Percentiles rank a stretch among this genome's conserved stretches.
These are phyloP conservation scores for Colletotrichum tofieldiae DNA, from an alignment of 2,329 filamentous ascomycete genomes.

Conservation along the genomic window DNA sequence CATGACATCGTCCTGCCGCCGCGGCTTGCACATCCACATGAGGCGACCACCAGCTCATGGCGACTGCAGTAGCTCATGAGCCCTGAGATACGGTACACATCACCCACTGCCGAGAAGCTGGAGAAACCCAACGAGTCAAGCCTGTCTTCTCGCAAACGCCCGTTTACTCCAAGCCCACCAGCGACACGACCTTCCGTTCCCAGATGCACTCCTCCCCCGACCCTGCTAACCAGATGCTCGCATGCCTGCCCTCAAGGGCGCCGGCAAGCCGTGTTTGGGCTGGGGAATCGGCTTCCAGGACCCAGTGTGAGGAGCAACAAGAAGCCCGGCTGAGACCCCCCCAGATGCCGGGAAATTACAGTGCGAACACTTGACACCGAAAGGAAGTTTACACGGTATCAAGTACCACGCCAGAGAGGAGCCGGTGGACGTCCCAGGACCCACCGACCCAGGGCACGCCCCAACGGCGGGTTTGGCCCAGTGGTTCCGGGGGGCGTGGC, in stretches of 20 bases:
- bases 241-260: constrained; percentile 20
- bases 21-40: constrained; percentile 1
- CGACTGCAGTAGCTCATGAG: neutral
- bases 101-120: neutral
- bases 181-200: constrained; percentile 24
- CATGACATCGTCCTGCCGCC: constrained; percentile 35
- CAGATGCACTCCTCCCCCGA: neutral
- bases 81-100: neutral
- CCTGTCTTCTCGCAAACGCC: neutral
- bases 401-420: constrained; percentile 10
- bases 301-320: constrained; percentile 13
- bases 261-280: constrained; percentile 20
- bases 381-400: constrained; percentile 16
- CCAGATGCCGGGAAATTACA: constrained; percentile 20
- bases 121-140: constrained; percentile 1
- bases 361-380: neutral
- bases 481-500: constrained; percentile 21
- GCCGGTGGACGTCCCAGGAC: constrained; percentile 8
- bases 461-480: constrained; percentile 19
- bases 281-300: constrained; percentile 7
- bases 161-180: constrained; percentile 9
- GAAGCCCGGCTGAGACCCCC: constrained; percentile 20
- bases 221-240: constrained; percentile 30
- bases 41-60: neutral
- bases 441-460: constrained; percentile 17